Evolutionary conservation across 345 rosid species (phyloP), one percentile per base, ranked within the genome.

Genomic region (Ailanthus altissimus): DNA sequence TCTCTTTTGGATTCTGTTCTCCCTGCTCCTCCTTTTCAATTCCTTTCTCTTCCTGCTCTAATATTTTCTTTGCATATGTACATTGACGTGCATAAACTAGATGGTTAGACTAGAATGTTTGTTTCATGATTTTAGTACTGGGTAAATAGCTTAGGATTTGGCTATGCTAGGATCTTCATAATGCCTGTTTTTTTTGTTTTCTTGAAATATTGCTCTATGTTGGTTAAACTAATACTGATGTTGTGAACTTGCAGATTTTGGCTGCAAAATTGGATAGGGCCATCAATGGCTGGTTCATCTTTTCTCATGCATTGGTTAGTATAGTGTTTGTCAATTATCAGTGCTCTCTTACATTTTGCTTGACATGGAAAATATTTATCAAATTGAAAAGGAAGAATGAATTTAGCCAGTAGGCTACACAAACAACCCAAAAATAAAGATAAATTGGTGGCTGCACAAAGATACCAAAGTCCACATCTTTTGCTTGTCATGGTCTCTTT

Each of bases 241-340:
- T 56, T 68, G 36, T 87, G 66, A 58, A 79, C 74, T 78, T 82
- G 88, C 97, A 97, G 99, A 79, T 94, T 97, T 84, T 97, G 99
- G 99, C 88, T 97, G 78, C 99, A 97, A 83, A 91, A 97, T 78
- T 97, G 99, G 99, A 89, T 89, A 75, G 99, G 99, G 78, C 97
- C 97, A 26, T 97, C 99, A 46, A 82, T 91, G 80, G 83, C 88
- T 74, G 98, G 93, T 78, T 90, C 98, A 75, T 89, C 98, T 36
- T 88, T 92, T 77, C 90, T 86, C 79, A 92, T 87, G 95, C 97
- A 94, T 83, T 94, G 98, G 99, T 97, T 80, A 85, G 91, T 80
- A 5, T 73, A 6, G 25, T 56, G 46, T 15, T 63, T 53, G 23
- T 73, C 49, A 20, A 57, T 59, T 49, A 59, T 46, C 66, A 66